Evolutionary conservation across 345 rosid genomes (phyloP).

Genomic region (Iberis pinnata): DNA sequence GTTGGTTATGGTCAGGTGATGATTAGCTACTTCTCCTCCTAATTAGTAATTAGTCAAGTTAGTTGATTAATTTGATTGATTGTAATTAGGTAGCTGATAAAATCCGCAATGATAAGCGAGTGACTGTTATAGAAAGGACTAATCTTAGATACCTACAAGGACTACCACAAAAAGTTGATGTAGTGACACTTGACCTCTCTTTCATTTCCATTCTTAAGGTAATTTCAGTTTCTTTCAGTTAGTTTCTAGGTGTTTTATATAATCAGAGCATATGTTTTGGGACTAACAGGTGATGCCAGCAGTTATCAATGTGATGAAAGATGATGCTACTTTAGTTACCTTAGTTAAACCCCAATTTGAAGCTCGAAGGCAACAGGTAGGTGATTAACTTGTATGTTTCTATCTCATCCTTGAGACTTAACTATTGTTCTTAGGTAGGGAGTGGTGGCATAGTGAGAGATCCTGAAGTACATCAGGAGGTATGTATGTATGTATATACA

Average conservation of each 20-base stretch:
- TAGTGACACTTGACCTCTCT: slow-evolving; percentile 92
- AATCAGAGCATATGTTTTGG: background rate
- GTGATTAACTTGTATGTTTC: too few species aligned
- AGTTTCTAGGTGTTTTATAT: too few species aligned
- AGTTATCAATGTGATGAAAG: slow-evolving; percentile 75
- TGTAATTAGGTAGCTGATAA: slow-evolving; percentile 74
- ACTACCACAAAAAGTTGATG: slow-evolving; percentile 80
- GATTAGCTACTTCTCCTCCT: slow-evolving; percentile 1
- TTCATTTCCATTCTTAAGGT: slow-evolving; percentile 90
- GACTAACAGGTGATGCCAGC: slow-evolving; percentile 89
- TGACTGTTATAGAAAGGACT: slow-evolving; percentile 69
- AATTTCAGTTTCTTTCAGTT: too few species aligned
- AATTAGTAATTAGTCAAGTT: background rate
- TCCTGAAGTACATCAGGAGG: slow-evolving; percentile 86
- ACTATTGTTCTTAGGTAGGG: slow-evolving; percentile 78
- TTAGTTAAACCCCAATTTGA: slow-evolving; percentile 92
- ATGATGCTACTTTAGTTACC: slow-evolving; percentile 61
- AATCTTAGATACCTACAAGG: slow-evolving; percentile 79
- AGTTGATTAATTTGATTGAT: background rate
- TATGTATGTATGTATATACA: slow-evolving; percentile 27
- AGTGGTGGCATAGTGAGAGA: slow-evolving; percentile 93
- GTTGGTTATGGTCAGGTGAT: slow-evolving; percentile 93
- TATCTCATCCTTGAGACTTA: too few species aligned
- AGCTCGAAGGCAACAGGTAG: slow-evolving; percentile 90
- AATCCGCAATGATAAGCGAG: slow-evolving; percentile 67